Evolutionary conservation across 2,329 filamentous ascomycete genomes (phyloP).

Genomic region (Rhynchosporium secalis): DNA sequence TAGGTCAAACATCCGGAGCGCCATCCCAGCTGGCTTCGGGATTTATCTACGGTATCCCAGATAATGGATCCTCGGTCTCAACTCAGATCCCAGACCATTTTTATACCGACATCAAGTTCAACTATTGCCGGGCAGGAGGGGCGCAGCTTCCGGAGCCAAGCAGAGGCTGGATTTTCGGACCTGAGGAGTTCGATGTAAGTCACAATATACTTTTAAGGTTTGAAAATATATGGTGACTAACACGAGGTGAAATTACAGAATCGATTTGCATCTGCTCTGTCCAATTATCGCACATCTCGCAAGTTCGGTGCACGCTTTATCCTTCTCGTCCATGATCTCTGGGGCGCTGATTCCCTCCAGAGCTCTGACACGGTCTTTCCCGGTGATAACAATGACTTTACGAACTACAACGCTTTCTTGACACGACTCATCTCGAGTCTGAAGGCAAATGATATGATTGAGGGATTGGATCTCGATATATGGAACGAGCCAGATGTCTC

Average conservation of each 20-base stretch:
- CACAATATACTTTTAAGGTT: not conserved
- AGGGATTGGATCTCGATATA: slow-evolving; percentile 47
- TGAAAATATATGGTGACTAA: not conserved
- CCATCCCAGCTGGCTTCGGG: slow-evolving; percentile 43
- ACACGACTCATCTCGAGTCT: slow-evolving; percentile 41
- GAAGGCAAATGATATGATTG: slow-evolving; percentile 41
- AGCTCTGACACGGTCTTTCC: slow-evolving; percentile 42
- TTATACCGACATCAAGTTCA: slow-evolving; percentile 44
- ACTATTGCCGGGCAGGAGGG: slow-evolving; percentile 44
- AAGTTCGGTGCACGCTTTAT: slow-evolving; percentile 46
- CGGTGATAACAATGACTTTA: slow-evolving; percentile 51
- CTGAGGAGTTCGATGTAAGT: slow-evolving; percentile 34
- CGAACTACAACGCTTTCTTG: slow-evolving; percentile 45
- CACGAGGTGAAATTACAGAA: not conserved
- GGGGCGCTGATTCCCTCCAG: slow-evolving; percentile 47
- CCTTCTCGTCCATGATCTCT: slow-evolving; percentile 46
- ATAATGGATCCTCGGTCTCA: slow-evolving; percentile 31
- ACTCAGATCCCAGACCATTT: slow-evolving; percentile 43
- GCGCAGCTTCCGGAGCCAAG: slow-evolving; percentile 5
- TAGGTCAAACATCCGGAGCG: slow-evolving; percentile 15
- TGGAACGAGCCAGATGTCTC: slow-evolving; percentile 54
- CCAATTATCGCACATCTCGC: slow-evolving; percentile 46
- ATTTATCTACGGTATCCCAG: slow-evolving; percentile 46
- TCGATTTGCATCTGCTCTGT: slow-evolving; percentile 45
- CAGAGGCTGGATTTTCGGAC: slow-evolving; percentile 44